Evolutionary conservation across 345 rosid genomes (phyloP).

Genomic region (Euphorbia tirucalli): DNA sequence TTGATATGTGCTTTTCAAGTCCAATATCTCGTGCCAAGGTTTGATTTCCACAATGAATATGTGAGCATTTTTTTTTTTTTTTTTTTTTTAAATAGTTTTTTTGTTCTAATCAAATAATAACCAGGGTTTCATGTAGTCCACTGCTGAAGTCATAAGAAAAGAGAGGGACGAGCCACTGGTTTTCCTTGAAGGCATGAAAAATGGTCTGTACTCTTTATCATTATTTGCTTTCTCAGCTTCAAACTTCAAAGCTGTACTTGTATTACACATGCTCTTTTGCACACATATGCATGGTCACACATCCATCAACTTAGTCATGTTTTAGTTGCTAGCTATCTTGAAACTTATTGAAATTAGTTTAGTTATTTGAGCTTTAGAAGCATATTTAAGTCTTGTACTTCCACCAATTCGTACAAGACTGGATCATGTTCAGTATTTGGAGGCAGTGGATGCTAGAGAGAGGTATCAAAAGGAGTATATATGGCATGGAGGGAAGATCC

Average conservation of each 20-base stretch:
- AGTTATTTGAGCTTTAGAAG: conserved; percentile 7
- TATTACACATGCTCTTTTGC: neutral
- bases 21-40: conserved; percentile 73
- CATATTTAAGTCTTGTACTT: neutral
- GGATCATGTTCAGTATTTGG: conserved; percentile 51
- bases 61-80: neutral
- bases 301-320: neutral
- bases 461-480: conserved; percentile 51
- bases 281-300: neutral
- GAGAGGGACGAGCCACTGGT: conserved; percentile 53
- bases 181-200: conserved; percentile 76
- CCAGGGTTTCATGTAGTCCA: conserved; percentile 52
- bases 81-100: neutral
- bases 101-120: neutral
- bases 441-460: conserved; percentile 68
- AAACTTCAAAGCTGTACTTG: neutral
- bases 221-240: neutral
- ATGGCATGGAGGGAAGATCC: conserved; percentile 62
- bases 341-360: conserved; percentile 7
- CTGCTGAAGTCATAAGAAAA: conserved; percentile 58
- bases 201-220: conserved; percentile 42
- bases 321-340: neutral
- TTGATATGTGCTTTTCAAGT: conserved; percentile 56
- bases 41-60: conserved; percentile 1
- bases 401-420: conserved; percentile 20